Percentiles rank a stretch among this genome's conserved stretches.
Evolutionary conservation across 2,329 filamentous ascomycete genomes (phyloP).

Genomic region (Didymella pomorum): DNA sequence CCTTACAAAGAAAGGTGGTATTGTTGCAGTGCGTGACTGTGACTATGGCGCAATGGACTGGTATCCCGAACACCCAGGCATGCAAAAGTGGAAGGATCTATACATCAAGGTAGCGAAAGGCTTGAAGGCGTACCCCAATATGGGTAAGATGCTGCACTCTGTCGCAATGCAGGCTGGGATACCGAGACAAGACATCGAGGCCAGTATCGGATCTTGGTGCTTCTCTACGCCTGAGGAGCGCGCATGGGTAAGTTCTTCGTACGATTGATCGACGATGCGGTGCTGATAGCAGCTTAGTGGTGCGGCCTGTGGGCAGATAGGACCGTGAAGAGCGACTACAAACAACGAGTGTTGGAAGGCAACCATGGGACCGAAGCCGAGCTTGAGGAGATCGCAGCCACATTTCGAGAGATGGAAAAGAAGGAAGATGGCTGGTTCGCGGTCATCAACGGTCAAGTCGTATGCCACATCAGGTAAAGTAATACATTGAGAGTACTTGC

Average conservation of each 20-base stretch:
- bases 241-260: slow-evolving; percentile 33
- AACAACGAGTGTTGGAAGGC: slow-evolving; percentile 48
- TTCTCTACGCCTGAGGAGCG: slow-evolving; percentile 52
- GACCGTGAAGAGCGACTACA: slow-evolving; percentile 46
- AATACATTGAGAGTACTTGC: neutral
- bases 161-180: slow-evolving; percentile 53
- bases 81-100: slow-evolving; percentile 48
- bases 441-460: slow-evolving; percentile 54
- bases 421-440: slow-evolving; percentile 55
- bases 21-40: slow-evolving; percentile 58
- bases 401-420: slow-evolving; percentile 52
- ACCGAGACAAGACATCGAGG: slow-evolving; percentile 48
- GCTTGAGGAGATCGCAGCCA: slow-evolving; percentile 50
- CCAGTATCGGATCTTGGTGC: slow-evolving; percentile 53
- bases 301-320: slow-evolving; percentile 52
- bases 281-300: slow-evolving; percentile 36
- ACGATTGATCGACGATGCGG: too few species aligned
- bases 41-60: slow-evolving; percentile 49
- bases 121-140: slow-evolving; percentile 45
- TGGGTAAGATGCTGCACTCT: slow-evolving; percentile 48
- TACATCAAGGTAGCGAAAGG: slow-evolving; percentile 45
- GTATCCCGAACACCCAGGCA: slow-evolving; percentile 48
- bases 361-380: slow-evolving; percentile 50
- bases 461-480: slow-evolving; percentile 40
- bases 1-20: slow-evolving; percentile 61